Conservation (phyloP, 1,284 basidiomycete genomes). For the Tausonia pullulans region DNA sequence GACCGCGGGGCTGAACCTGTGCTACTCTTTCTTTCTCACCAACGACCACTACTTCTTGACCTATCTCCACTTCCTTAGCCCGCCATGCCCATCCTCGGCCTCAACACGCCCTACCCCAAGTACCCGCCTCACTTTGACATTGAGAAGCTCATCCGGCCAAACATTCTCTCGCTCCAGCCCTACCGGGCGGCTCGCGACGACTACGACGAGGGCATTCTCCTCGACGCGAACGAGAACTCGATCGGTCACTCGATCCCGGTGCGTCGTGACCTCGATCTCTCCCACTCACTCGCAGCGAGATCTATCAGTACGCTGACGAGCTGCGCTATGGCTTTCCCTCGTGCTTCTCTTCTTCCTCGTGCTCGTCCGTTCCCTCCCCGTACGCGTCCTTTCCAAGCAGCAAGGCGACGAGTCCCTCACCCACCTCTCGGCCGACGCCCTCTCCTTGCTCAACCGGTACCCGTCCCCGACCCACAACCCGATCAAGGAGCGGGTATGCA, state of each 20-base stretch:
- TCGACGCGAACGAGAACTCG: slow-evolving; percentile 97
- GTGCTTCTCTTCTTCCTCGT: neutral
- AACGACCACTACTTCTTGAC: neutral
- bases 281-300: neutral
- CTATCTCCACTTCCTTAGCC: neutral
- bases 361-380: neutral
- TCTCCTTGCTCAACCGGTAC: slow-evolving; percentile 34
- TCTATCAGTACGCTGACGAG: neutral
- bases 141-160: slow-evolving; percentile 74
- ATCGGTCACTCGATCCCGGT: slow-evolving; percentile 70
- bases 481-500: slow-evolving; percentile 67
- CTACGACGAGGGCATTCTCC: slow-evolving; percentile 82
- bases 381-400: neutral
- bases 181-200: slow-evolving; percentile 96
- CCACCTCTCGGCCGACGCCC: slow-evolving; percentile 27
- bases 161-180: slow-evolving; percentile 82
- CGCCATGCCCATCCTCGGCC: slow-evolving; percentile 14
- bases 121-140: slow-evolving; percentile 63
- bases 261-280: neutral
- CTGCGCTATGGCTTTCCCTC: neutral
- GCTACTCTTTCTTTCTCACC: neutral
- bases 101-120: neutral
- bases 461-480: slow-evolving; percentile 42
- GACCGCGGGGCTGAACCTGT: neutral
- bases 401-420: slow-evolving; percentile 23